These are phyloP conservation scores for Immersiella caudata DNA, from an alignment of 495 filamentous ascomycete genomes.

Conservation along the genomic window DNA sequence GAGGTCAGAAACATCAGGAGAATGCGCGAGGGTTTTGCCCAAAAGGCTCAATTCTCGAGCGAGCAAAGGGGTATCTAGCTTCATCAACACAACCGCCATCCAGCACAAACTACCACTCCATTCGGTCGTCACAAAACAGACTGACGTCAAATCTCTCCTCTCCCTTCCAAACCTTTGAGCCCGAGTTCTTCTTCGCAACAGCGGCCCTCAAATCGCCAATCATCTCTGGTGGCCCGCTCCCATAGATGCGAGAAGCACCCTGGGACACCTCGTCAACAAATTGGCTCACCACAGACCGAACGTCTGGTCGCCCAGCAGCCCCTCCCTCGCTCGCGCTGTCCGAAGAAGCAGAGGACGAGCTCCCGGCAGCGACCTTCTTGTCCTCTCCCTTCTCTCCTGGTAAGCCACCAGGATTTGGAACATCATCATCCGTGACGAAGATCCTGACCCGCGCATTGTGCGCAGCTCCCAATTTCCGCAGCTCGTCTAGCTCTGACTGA, in stretches of 20 bases:
- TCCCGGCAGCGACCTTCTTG: conserved; percentile 25
- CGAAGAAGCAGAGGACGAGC: neutral
- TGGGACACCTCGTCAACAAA: conserved; percentile 42
- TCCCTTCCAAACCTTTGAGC: conserved; percentile 54
- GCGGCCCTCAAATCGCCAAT: conserved; percentile 56
- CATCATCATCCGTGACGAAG: conserved; percentile 58
- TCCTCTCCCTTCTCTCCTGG: conserved; percentile 23
- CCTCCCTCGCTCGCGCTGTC: conserved; percentile 11
- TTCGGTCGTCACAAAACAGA: conserved; percentile 59
- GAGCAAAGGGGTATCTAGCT: conserved; percentile 23
- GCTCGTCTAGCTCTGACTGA: conserved; percentile 52
- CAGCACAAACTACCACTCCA: conserved; percentile 40
- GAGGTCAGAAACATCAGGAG: neutral
- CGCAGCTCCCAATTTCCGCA: conserved; percentile 42
- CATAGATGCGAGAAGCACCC: conserved; percentile 60
- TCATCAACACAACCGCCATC: neutral
- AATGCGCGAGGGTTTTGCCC: neutral
- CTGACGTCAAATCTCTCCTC: conserved; percentile 58
- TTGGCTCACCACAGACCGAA: conserved; percentile 37
- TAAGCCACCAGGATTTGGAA: conserved; percentile 11
- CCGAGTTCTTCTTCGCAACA: conserved; percentile 57
- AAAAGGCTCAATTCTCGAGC: neutral
- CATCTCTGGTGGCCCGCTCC: conserved; percentile 64
- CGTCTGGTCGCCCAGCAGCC: conserved; percentile 34
- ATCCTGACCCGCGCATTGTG: conserved; percentile 54